Evolutionary conservation across 345 rosid species (phyloP), one percentile per base, ranked within the genome.

Genomic region (Ceriops zippeliana): DNA sequence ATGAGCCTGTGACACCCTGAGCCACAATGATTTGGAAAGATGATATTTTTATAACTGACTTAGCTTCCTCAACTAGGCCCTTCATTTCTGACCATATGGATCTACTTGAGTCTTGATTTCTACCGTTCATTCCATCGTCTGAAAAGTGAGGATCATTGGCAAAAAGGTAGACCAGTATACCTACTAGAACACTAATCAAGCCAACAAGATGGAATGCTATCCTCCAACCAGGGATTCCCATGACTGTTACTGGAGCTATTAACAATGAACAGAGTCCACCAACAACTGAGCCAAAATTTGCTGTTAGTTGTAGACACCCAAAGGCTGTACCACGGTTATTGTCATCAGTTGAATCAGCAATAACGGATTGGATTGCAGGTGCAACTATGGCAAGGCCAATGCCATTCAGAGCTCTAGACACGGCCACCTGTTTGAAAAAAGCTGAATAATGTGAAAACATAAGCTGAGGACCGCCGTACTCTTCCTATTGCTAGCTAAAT

Each of bases 151-250:
- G 97, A 65, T 89, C 96, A 38, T 79, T 79, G 46, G 98, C 97
- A 69, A 82, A 90, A 34, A 85, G 63, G 63, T 80, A 63, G 70
- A 90, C 93, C 11, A 93, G 76, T 37, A 84, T 59, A 47, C 97
- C 97, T 4, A 93, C 93, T 0, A 85, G 5, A 19, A 90, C 79
- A 66, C 98, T 90, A 52, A 90, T 67, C 22, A 90, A 34, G 62
- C 93, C 96, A 30, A 90, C 98, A 26, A 90, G 52, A 75, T 86
- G 95, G 79, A 93, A 93, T 58, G 97, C 77, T 67, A 93, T 65
- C 80, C 97, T 83, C 98, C 98, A 87, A 60, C 97, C 92, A 73
- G 97, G 90, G 66, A 93, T 74, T 5, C 92, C 98, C 76, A 89
- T 76, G 72, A 93, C 60, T 32, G 89, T 84, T 9, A 58, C 56